These are phyloP conservation scores for Vishniacozyma victoriae DNA, from an alignment of 768 basidiomycete genomes.

Conservation along the genomic window DNA sequence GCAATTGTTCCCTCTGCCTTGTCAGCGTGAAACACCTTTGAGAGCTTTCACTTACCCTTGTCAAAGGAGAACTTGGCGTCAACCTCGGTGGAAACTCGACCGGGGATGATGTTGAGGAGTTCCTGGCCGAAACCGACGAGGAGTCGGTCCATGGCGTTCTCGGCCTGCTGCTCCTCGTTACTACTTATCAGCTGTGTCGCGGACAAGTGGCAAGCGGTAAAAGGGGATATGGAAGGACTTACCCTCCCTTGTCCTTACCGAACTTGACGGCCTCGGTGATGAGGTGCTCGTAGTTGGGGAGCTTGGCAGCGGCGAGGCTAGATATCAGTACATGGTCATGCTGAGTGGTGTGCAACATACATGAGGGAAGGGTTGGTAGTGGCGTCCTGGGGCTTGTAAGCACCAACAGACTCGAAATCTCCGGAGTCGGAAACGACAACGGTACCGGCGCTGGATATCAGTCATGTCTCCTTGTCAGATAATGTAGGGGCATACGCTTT, in stretches of 20 bases:
- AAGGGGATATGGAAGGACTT: constrained; percentile 10
- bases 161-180: constrained; percentile 65
- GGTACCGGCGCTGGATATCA: constrained; percentile 62
- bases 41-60: constrained; percentile 53
- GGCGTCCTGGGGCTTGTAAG: constrained; percentile 97
- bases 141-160: constrained; percentile 79
- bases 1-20: constrained; percentile 40
- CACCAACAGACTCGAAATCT: constrained; percentile 90
- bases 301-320: constrained; percentile 87
- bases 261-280: constrained; percentile 45
- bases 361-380: constrained; percentile 91
- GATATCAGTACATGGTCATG: constrained; percentile 9
- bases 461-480: not conserved
- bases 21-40: not conserved
- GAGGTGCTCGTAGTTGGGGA: constrained; percentile 69
- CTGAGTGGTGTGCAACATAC: constrained; percentile 9
- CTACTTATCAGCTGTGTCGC: constrained; percentile 11
- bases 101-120: constrained; percentile 91
- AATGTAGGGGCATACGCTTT: constrained; percentile 30
- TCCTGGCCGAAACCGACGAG: constrained; percentile 96
- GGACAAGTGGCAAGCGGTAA: not conserved
- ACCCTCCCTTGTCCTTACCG: constrained; percentile 69
- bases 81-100: constrained; percentile 97
- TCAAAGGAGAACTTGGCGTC: constrained; percentile 97
- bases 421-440: constrained; percentile 96